phyloP scores from a whole-genome alignment of 1,284 basidiomycete species.

The Farysia itapuensis region DNA sequence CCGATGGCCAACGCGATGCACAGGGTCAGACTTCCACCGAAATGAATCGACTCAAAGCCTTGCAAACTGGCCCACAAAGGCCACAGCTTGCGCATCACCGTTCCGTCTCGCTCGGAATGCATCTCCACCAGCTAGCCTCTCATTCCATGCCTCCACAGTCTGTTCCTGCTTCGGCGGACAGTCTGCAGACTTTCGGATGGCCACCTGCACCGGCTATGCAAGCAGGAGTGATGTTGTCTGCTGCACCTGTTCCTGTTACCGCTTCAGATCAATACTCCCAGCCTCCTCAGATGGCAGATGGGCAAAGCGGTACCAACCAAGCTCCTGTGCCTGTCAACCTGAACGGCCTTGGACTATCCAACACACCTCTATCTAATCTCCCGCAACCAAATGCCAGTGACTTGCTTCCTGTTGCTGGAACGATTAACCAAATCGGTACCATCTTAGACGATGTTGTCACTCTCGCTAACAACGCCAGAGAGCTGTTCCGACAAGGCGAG shows the following conservation, averaged over 20 bases:
- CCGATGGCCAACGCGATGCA: too few species aligned
- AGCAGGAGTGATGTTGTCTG: slow-evolving; percentile 22
- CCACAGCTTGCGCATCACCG: slow-evolving; percentile 30
- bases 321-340: too few species aligned
- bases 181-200: slow-evolving; percentile 22
- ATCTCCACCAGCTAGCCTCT: slow-evolving; percentile 22
- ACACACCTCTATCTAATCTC: too few species aligned
- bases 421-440: slow-evolving; percentile 40
- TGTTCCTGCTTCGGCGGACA: slow-evolving; percentile 16
- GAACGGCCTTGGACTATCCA: too few species aligned
- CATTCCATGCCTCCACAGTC: slow-evolving; percentile 24
- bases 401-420: too few species aligned
- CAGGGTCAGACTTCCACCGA: neutral
- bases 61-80: slow-evolving; percentile 7
- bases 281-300: too few species aligned
- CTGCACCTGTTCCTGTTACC: slow-evolving; percentile 8
- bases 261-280: too few species aligned
- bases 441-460: slow-evolving; percentile 40
- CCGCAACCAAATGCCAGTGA: too few species aligned
- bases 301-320: too few species aligned
- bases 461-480: slow-evolving; percentile 45
- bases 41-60: neutral
- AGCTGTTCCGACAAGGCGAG: slow-evolving; percentile 43
- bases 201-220: slow-evolving; percentile 15
- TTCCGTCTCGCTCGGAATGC: slow-evolving; percentile 24